Conservation (phyloP, 2,329 filamentous ascomycete genomes). For the Botryosphaeria agaves region DNA sequence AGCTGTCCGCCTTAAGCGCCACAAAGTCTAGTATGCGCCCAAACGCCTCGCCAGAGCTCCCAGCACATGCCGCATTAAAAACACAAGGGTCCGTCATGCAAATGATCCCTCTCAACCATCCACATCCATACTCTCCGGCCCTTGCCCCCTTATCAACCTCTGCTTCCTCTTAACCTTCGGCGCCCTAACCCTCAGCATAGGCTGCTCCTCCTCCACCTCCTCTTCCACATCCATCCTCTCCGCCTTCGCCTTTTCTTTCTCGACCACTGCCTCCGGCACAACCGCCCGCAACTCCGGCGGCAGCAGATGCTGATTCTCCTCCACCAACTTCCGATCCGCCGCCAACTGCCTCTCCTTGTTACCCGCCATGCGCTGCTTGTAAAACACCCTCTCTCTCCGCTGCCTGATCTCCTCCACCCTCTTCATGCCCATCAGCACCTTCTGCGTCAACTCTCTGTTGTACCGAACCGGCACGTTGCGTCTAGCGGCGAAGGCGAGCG, state of each 20-base stretch:
- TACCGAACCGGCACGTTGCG: slow-evolving; percentile 93
- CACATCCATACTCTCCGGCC: slow-evolving; percentile 27
- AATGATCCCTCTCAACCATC: slow-evolving; percentile 13
- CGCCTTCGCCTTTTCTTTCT: slow-evolving; percentile 43
- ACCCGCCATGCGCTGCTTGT: slow-evolving; percentile 83
- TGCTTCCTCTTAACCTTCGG: slow-evolving; percentile 28
- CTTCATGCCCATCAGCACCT: slow-evolving; percentile 84
- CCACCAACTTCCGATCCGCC: slow-evolving; percentile 71
- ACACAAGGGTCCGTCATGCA: no score
- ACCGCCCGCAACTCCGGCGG: slow-evolving; percentile 35
- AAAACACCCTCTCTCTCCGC: slow-evolving; percentile 77
- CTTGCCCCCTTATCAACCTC: slow-evolving; percentile 25
- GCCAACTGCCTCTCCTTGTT: slow-evolving; percentile 71
- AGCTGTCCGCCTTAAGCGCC: no score
- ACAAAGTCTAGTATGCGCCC: no score
- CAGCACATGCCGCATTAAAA: no score
- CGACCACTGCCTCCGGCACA: slow-evolving; percentile 36
- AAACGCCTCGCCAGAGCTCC: no score
- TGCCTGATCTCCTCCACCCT: slow-evolving; percentile 71
- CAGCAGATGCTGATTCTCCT: slow-evolving; percentile 82
- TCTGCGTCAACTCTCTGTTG: slow-evolving; percentile 77
- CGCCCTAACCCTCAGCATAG: slow-evolving; percentile 17
- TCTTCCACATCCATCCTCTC: slow-evolving; percentile 23
- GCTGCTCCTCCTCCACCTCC: slow-evolving; percentile 20
- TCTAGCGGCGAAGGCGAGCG: slow-evolving; percentile 77